Percentiles rank a stretch among this genome's conserved stretches.
phyloP scores from a whole-genome alignment of 352 stramenopile genomes.

The Globisporangium acanthophoron region DNA sequence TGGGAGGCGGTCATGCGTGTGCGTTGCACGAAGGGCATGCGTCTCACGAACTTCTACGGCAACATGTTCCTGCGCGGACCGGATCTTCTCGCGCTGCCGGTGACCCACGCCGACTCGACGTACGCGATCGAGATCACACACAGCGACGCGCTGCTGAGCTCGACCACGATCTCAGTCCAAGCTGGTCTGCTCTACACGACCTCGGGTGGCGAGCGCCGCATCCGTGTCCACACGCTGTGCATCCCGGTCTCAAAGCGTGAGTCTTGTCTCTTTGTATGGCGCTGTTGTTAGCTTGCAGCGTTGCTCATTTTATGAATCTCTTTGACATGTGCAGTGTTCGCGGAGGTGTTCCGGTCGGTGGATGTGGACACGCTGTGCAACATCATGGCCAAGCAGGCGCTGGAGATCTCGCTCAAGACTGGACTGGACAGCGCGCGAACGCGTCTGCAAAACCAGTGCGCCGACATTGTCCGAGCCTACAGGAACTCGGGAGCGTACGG shows the following conservation, averaged over 20 bases:
- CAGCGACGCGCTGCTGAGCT: constrained; percentile 94
- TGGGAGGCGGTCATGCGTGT: constrained; percentile 98
- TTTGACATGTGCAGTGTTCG: constrained; percentile 48
- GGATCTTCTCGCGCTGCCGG: constrained; percentile 96
- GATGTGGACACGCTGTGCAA: constrained; percentile 93
- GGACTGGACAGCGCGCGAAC: constrained; percentile 93
- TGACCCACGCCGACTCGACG: constrained; percentile 93
- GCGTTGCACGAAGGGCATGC: constrained; percentile 95
- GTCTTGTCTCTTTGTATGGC: constrained; percentile 7
- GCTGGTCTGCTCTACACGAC: constrained; percentile 98
- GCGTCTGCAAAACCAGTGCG: constrained; percentile 88
- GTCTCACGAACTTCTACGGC: constrained; percentile 98
- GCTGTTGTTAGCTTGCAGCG: not conserved
- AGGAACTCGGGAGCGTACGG: constrained; percentile 76
- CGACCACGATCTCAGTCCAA: constrained; percentile 94
- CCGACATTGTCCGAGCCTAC: constrained; percentile 93
- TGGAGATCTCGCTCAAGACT: constrained; percentile 93
- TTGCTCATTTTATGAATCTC: not conserved
- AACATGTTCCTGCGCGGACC: constrained; percentile 98
- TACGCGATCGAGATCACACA: constrained; percentile 97
- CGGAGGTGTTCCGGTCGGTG: constrained; percentile 90
- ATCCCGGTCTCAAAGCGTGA: constrained; percentile 89
- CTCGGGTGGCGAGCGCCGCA: constrained; percentile 94
- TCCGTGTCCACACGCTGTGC: constrained; percentile 97
- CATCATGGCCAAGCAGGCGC: constrained; percentile 93